Percentiles rank a stretch among this genome's conserved stretches.
Conservation (phyloP, 2,329 filamentous ascomycete genomes). For the Torrubiella hemipterigena region DNA sequence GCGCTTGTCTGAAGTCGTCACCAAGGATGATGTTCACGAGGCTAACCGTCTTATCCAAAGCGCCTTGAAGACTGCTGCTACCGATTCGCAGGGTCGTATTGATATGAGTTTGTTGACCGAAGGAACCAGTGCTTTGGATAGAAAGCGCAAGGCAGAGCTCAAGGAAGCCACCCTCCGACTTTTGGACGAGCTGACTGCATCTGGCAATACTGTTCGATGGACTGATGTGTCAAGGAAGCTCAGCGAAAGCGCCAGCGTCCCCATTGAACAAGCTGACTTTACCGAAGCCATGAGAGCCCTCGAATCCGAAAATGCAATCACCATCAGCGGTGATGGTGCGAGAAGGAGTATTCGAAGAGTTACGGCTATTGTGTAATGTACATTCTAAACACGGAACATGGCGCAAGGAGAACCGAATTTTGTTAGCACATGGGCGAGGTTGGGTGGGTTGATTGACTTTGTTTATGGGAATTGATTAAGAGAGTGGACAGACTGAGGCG, state of each 20-base stretch:
- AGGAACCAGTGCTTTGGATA: constrained; percentile 81
- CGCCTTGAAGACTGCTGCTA: constrained; percentile 94
- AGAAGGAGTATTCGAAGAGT: constrained; percentile 73
- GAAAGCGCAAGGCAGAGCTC: constrained; percentile 70
- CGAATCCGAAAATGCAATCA: constrained; percentile 75
- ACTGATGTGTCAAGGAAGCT: constrained; percentile 66
- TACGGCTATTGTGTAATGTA: constrained; percentile 31
- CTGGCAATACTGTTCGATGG: constrained; percentile 59
- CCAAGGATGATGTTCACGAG: constrained; percentile 72
- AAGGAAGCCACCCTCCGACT: constrained; percentile 65
- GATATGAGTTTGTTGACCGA: constrained; percentile 95
- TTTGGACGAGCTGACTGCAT: constrained; percentile 68
- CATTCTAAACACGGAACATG: background rate
- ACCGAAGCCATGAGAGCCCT: constrained; percentile 66
- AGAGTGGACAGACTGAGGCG: no score
- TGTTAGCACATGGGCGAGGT: no score
- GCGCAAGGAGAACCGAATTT: no score
- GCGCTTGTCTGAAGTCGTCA: constrained; percentile 70
- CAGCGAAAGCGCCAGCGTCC: constrained; percentile 56
- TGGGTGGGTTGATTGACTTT: no score
- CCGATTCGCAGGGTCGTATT: constrained; percentile 82
- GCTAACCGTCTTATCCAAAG: constrained; percentile 87
- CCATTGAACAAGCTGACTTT: constrained; percentile 71
- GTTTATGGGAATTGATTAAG: no score
- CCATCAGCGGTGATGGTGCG: constrained; percentile 72